Evolutionary conservation across 192 early-diverging fungal genomes (phyloP).

Genomic region (Mortierella antarctica): DNA sequence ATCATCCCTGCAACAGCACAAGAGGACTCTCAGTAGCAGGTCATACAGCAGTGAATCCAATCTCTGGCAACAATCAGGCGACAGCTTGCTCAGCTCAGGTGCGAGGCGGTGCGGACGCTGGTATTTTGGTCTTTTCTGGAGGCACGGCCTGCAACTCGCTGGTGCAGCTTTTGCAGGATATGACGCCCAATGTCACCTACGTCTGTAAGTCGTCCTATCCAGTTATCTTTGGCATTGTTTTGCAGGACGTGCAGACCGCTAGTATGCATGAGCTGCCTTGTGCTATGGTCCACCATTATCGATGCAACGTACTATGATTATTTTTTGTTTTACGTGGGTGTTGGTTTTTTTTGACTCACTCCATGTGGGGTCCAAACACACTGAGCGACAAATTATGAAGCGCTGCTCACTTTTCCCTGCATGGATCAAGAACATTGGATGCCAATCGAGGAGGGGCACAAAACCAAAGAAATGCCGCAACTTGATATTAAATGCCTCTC

Average conservation of each 20-base stretch:
- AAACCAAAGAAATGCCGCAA: background rate
- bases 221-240: too few species aligned
- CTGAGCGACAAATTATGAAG: too few species aligned
- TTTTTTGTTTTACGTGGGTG: background rate
- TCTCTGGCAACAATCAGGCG: too few species aligned
- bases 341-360: background rate
- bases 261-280: too few species aligned
- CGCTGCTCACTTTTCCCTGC: too few species aligned
- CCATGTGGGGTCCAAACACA: too few species aligned
- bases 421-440: background rate
- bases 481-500: background rate
- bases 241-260: too few species aligned
- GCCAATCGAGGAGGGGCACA: background rate
- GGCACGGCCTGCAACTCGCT: constrained; percentile 80
- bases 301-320: background rate
- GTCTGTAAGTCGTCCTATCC: constrained; percentile 50
- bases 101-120: constrained; percentile 47
- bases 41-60: too few species aligned
- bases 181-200: constrained; percentile 74
- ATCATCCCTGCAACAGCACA: background rate
- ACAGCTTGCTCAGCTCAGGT: too few species aligned
- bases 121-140: constrained; percentile 76
- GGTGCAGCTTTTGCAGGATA: constrained; percentile 67
- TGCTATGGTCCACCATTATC: too few species aligned
- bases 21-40: background rate